phyloP scores from a whole-genome alignment of 192 early-diverging fungal genomes.

The Thoreauomyces humboldtii region DNA sequence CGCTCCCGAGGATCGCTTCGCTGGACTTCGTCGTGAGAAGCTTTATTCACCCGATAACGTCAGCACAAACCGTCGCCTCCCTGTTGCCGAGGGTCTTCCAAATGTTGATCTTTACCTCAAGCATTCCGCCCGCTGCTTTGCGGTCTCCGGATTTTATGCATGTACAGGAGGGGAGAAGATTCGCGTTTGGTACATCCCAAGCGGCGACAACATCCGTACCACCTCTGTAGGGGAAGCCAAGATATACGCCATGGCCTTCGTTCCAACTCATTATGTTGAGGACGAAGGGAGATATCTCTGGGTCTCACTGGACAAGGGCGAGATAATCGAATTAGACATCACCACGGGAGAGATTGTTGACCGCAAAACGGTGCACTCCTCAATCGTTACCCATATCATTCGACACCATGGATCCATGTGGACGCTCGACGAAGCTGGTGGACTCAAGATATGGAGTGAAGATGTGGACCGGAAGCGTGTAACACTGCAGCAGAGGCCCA shows the following conservation, averaged over 20 bases:
- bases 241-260: constrained; percentile 52
- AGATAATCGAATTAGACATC: constrained; percentile 56
- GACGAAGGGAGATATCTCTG: constrained; percentile 66
- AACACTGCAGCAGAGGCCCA: constrained; percentile 25
- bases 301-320: constrained; percentile 61
- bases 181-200: constrained; percentile 40
- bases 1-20: constrained; percentile 10
- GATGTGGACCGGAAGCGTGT: constrained; percentile 30
- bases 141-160: constrained; percentile 47
- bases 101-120: constrained; percentile 48
- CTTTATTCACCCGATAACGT: constrained; percentile 28
- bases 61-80: constrained; percentile 56
- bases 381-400: constrained; percentile 55
- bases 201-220: constrained; percentile 45
- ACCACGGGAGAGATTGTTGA: constrained; percentile 36
- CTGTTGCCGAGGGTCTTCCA: constrained; percentile 42
- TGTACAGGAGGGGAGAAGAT: constrained; percentile 38
- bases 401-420: constrained; percentile 52
- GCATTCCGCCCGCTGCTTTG: constrained; percentile 46
- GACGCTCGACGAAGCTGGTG: constrained; percentile 68
- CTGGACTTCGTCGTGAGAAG: constrained; percentile 22
- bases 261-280: constrained; percentile 45
- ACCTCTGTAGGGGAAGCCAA: constrained; percentile 50
- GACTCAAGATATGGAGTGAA: constrained; percentile 42
- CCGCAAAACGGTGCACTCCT: constrained; percentile 42